Base-by-base conservation (phyloP, 805 yeast species). In the Yamadazyma takamatsuzukensis region DNA sequence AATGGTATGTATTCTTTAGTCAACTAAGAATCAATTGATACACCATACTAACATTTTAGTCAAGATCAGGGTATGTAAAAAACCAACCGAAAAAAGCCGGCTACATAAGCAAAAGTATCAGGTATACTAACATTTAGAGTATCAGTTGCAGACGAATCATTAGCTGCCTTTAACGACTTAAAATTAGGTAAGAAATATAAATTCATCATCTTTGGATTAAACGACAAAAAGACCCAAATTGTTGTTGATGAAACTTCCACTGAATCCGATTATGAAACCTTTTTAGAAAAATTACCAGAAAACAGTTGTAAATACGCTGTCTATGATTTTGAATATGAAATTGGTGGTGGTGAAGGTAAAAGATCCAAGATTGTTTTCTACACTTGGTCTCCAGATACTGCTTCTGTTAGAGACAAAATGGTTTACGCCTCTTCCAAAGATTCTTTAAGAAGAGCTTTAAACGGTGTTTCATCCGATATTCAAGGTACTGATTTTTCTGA, bases 401-500 rank as follows among this genome's bases (percentile, higher is more conserved):
- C 97, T 34, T 87, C 93, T 42, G 80, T 93, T 54, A 83, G 94
- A 73, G 64, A 88, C 51, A 93, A 93, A 83, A 93, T 93, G 98
- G 84, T 90, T 43, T 90, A 89, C 72, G 97, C 98, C 29, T 79
- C 96, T n/a, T 89, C 97, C 40, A 88, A 88, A 70, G 97, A 89
- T 54, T 96, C 97, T 30, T 77, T 93, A 57, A 90, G 97, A 76
- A 87, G 96, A 70, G 90, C 98, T 36, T 74, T 93, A 58, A 90
- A 85, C 62, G 98, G 98, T 65, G 80, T 93, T 48, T 72, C 96
- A 37, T 64, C 95, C 49, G 98, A 93, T 58, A 74, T 93, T 56
- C 98, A 93, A 73, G 98, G 97, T 59, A 93, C 98, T 39, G 98
- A 93, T 66, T 89, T 80, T 68, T 81, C 94, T 43, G 98, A 93